phyloP scores from a whole-genome alignment of 108 stramenopile species.

The Skeletonema grethae region DNA sequence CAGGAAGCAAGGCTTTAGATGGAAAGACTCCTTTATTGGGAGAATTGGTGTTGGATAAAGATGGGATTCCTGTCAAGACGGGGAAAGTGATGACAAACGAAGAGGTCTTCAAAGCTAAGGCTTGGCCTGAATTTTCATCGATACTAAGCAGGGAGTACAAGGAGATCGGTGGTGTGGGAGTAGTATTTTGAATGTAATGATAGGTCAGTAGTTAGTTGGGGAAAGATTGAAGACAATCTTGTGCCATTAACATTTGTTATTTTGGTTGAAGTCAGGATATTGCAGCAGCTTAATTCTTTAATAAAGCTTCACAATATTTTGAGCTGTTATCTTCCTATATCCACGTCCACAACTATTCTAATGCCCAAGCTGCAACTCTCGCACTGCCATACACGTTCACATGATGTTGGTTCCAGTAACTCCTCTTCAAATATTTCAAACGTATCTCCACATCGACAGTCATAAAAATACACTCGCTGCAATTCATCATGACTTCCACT shows the following conservation, averaged over 20 bases:
- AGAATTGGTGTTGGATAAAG: slow-evolving; percentile 56
- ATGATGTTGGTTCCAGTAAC: slow-evolving; percentile 8
- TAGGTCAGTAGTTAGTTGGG: not conserved
- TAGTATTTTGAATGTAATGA: slow-evolving; percentile 55
- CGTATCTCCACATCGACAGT: slow-evolving; percentile 73
- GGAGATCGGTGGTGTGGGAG: slow-evolving; percentile 81
- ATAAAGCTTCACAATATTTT: not conserved
- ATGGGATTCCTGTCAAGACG: slow-evolving; percentile 70
- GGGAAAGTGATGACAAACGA: slow-evolving; percentile 79
- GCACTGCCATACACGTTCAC: slow-evolving; percentile 36
- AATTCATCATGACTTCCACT: slow-evolving; percentile 39
- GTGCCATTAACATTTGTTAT: not conserved
- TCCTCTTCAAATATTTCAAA: slow-evolving; percentile 42
- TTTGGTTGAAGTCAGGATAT: not conserved
- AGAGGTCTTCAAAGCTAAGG: slow-evolving; percentile 62
- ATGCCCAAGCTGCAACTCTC: slow-evolving; percentile 46
- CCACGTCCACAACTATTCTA: slow-evolving; percentile 27
- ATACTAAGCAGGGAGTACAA: slow-evolving; percentile 83
- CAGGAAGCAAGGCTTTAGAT: slow-evolving; percentile 47
- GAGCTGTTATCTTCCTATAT: not conserved
- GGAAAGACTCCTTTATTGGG: slow-evolving; percentile 81
- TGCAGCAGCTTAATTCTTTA: not conserved
- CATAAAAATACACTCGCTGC: slow-evolving; percentile 57
- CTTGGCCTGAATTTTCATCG: slow-evolving; percentile 68
- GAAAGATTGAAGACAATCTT: not conserved